Conservation (phyloP, 2,329 filamentous ascomycete genomes). For the Ophiostoma sp. region DNA sequence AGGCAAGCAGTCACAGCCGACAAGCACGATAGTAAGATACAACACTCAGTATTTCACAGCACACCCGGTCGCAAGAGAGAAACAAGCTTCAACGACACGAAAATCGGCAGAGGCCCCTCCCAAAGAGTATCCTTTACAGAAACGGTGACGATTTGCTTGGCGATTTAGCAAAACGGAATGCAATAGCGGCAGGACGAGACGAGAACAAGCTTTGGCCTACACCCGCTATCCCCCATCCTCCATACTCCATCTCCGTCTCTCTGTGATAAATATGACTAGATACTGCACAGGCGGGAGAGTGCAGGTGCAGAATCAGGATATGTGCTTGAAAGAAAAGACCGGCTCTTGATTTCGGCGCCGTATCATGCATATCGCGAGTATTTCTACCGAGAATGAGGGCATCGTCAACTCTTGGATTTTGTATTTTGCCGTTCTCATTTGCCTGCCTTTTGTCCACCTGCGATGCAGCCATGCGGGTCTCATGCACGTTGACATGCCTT, state of each 20-base stretch:
- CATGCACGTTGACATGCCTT: conserved; percentile 21
- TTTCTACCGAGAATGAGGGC: neutral
- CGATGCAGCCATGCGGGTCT: conserved; percentile 16
- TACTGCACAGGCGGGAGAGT: neutral
- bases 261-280: neutral
- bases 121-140: neutral
- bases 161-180: neutral
- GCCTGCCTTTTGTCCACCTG: conserved; percentile 14
- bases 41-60: neutral
- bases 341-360: too few species aligned
- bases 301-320: conserved; percentile 1
- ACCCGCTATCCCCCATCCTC: neutral
- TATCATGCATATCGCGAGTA: neutral
- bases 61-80: neutral
- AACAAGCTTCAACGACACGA: neutral
- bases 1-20: neutral
- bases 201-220: conserved; percentile 5
- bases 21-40: too few species aligned
- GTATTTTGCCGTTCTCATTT: neutral
- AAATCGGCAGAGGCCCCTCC: too few species aligned
- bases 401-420: neutral
- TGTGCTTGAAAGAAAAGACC: neutral
- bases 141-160: neutral
- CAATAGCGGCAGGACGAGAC: neutral
- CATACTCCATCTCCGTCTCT: neutral